Conservation (phyloP, 192 early-diverging fungal genomes). For the Backusella mclennaniae region DNA sequence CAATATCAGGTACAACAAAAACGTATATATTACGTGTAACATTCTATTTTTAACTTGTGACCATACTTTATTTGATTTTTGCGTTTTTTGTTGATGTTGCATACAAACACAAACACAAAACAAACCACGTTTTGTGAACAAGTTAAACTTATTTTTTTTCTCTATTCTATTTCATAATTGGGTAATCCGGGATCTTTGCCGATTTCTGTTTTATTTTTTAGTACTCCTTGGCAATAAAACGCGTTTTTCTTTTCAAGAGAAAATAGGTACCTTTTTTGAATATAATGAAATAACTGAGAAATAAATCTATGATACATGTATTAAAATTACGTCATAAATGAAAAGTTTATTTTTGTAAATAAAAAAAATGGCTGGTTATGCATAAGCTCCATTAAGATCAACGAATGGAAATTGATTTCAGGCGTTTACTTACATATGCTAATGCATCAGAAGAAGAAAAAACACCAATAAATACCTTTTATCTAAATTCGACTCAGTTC, state of each 20-base stretch:
- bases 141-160: background rate
- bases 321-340: background rate
- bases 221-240: background rate
- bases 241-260: background rate
- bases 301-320: background rate
- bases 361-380: background rate
- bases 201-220: background rate
- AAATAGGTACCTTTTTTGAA: background rate
- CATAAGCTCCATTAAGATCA: background rate
- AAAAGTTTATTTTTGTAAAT: conserved; percentile 1
- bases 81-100: background rate
- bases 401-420: background rate
- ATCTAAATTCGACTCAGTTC: background rate
- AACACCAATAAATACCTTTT: background rate
- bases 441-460: background rate
- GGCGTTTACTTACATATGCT: background rate
- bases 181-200: background rate
- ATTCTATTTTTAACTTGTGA: conserved; percentile 4
- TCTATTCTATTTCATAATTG: background rate
- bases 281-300: background rate
- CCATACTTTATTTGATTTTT: background rate
- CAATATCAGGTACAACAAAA: background rate
- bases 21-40: background rate
- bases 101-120: background rate
- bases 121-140: background rate